These are phyloP conservation scores for Boechera stricta DNA, from an alignment of 345 rosid species.

Conservation along the genomic window DNA sequence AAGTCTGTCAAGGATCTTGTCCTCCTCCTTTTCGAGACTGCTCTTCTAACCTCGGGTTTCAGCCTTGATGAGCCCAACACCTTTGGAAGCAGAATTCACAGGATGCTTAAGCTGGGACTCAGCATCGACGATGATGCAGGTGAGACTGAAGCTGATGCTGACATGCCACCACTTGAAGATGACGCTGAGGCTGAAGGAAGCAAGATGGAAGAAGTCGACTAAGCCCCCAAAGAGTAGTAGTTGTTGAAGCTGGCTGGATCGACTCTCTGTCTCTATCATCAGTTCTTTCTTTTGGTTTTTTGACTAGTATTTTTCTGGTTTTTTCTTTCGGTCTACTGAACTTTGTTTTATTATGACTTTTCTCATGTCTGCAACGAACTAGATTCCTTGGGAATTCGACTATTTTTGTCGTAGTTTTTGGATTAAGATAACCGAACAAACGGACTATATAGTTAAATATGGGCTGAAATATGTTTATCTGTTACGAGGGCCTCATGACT, in stretches of 20 bases:
- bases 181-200: constrained; percentile 76
- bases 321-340: constrained; percentile 6
- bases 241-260: constrained; percentile 9
- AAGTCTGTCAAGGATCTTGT: constrained; percentile 90
- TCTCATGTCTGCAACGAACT: constrained; percentile 2
- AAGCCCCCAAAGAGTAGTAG: constrained; percentile 21
- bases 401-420: too few species aligned
- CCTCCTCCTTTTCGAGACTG: constrained; percentile 77
- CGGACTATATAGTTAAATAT: too few species aligned
- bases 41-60: constrained; percentile 84
- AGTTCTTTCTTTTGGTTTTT: background rate
- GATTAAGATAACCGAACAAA: too few species aligned
- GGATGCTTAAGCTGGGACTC: constrained; percentile 82
- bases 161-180: constrained; percentile 80
- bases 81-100: constrained; percentile 84
- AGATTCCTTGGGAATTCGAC: background rate
- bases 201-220: constrained; percentile 98
- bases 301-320: background rate
- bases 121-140: constrained; percentile 84
- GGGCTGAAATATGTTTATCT: too few species aligned
- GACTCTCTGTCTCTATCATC: background rate
- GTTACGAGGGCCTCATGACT: too few species aligned
- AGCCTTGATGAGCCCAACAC: constrained; percentile 93
- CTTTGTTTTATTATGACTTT: background rate
- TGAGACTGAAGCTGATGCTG: constrained; percentile 57